Conservation (phyloP, 2,329 filamentous ascomycete species). For the Pseudocercospora macadamiae region DNA sequence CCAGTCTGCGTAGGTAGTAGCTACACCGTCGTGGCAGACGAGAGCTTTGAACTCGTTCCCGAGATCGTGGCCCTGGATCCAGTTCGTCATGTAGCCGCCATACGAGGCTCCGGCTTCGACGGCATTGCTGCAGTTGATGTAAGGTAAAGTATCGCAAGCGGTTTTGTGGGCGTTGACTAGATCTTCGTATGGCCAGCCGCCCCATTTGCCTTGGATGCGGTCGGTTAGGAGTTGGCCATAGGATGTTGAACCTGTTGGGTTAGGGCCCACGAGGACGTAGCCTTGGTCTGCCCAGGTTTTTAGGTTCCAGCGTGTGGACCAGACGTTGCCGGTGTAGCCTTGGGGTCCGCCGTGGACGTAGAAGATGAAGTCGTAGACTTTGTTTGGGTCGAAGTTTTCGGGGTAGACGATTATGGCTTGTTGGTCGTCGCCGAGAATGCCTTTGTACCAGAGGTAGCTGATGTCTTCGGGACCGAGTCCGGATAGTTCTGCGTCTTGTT, state of each 20-base stretch:
- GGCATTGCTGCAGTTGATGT: constrained; percentile 31
- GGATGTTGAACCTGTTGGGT: constrained; percentile 35
- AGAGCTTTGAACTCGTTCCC: constrained; percentile 85
- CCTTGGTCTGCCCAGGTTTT: constrained; percentile 37
- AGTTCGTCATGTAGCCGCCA: constrained; percentile 40
- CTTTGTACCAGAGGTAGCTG: constrained; percentile 30
- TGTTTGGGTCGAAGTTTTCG: constrained; percentile 29
- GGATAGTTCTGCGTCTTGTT: constrained; percentile 27
- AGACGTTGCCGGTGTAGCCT: constrained; percentile 32
- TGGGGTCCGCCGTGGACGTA: constrained; percentile 38
- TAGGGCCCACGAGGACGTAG: constrained; percentile 37
- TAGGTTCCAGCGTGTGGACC: constrained; percentile 36
- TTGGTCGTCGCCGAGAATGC: constrained; percentile 31
- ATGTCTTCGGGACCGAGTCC: constrained; percentile 29
- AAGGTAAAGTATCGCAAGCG: constrained; percentile 27
- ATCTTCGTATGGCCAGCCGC: constrained; percentile 30
- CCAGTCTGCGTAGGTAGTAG: constrained; percentile 44
- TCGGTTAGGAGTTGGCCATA: constrained; percentile 37
- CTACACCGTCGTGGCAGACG: constrained; percentile 83
- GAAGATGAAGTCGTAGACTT: constrained; percentile 35
- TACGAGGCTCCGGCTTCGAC: constrained; percentile 39
- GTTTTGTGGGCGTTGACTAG: constrained; percentile 29
- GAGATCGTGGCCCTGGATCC: constrained; percentile 81
- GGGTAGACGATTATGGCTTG: constrained; percentile 32
- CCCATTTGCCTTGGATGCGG: constrained; percentile 30